A percentile compares a stretch with the other conserved stretches of the same genome.
phyloP scores from a whole-genome alignment of 345 rosid species.

The Chamaenerion angustifolium region DNA sequence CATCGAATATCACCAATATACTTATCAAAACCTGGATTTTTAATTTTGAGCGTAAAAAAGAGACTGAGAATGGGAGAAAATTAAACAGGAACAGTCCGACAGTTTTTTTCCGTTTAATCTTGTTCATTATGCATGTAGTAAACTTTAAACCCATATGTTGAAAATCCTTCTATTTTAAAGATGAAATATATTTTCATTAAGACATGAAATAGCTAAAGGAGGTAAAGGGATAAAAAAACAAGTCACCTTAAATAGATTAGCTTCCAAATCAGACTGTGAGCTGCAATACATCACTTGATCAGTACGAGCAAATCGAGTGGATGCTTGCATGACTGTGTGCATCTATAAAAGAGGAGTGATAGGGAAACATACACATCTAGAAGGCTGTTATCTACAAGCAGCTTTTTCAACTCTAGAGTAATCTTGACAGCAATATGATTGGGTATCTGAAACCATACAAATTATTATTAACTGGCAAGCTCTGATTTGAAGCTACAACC shows the following conservation, averaged over 20 bases:
- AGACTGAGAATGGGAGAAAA: too few species aligned
- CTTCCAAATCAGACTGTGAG: constrained; percentile 86
- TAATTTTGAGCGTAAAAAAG: too few species aligned
- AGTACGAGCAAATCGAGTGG: neutral
- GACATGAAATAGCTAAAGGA: neutral
- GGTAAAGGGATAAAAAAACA: neutral
- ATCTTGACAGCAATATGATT: constrained; percentile 93
- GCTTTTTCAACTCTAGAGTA: constrained; percentile 91
- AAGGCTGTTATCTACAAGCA: constrained; percentile 92
- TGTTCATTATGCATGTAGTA: too few species aligned
- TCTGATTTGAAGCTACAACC: neutral
- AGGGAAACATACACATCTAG: constrained; percentile 68
- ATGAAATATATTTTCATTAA: too few species aligned
- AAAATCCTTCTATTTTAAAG: too few species aligned
- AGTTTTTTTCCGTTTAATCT: too few species aligned
- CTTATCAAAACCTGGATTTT: too few species aligned
- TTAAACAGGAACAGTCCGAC: too few species aligned
- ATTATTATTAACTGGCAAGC: neutral
- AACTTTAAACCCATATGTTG: too few species aligned
- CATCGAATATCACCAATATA: too few species aligned
- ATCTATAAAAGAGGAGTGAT: constrained; percentile 1
- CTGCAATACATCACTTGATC: constrained; percentile 26
- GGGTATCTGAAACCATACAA: constrained; percentile 51
- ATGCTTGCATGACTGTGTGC: neutral
- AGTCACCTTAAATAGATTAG: constrained; percentile 72